These are phyloP conservation scores for Chlamydomonas asymmetrica DNA, from an alignment of 139 green algal species.

Conservation along the genomic window DNA sequence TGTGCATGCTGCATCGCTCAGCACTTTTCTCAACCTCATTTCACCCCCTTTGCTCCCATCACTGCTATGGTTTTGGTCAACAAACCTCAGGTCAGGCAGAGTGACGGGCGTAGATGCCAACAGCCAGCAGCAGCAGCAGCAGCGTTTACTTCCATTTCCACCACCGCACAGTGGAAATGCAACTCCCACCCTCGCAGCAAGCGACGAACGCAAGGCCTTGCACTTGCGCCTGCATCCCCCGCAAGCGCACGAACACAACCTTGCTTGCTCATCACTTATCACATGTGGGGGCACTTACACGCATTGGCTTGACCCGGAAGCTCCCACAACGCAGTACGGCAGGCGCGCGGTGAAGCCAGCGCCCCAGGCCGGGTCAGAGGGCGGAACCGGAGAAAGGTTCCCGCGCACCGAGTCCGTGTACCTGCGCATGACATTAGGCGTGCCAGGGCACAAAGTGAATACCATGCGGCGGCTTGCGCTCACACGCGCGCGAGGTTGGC, in stretches of 20 bases:
- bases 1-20: background rate
- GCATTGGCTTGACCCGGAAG: background rate
- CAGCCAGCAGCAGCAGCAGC: too few species aligned
- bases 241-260: background rate
- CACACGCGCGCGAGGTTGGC: too few species aligned
- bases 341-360: background rate
- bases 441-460: too few species aligned
- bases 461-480: too few species aligned
- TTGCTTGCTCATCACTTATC: constrained; percentile 14
- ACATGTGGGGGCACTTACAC: too few species aligned
- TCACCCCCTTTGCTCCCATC: background rate
- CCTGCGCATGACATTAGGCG: constrained; percentile 2
- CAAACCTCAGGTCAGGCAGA: background rate
- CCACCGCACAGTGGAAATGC: too few species aligned
- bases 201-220: too few species aligned
- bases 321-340: constrained; percentile 17
- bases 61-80: background rate
- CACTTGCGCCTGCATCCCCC: background rate
- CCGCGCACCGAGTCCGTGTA: constrained; percentile 7
- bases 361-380: background rate
- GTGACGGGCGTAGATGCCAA: too few species aligned
- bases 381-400: background rate
- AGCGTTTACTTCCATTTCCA: too few species aligned
- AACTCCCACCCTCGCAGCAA: too few species aligned
- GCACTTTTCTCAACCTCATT: background rate